Evolutionary conservation across 257 asterid species (phyloP).

Genomic region (Nicotiana benthamiana): DNA sequence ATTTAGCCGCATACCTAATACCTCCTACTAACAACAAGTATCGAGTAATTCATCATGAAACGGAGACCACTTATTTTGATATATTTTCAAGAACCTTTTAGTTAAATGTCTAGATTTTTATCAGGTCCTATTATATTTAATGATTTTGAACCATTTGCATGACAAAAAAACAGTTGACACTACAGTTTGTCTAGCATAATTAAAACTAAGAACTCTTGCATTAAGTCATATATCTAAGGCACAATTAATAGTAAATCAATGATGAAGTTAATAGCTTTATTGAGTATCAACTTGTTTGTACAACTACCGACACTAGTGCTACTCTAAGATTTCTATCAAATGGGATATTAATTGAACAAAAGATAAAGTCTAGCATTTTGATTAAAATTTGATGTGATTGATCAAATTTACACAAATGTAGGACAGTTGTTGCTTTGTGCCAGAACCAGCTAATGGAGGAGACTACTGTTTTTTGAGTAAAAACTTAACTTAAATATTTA

Average conservation of each 20-base stretch:
- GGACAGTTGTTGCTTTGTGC: slow-evolving; percentile 21
- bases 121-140: no score
- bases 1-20: no score
- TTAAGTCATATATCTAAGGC: background rate
- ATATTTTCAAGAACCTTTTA: no score
- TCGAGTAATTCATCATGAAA: no score
- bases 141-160: background rate
- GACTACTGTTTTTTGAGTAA: background rate
- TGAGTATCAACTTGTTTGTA: background rate
- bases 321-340: slow-evolving; percentile 1
- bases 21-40: no score
- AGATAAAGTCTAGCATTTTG: background rate
- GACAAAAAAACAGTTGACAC: background rate
- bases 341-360: slow-evolving; percentile 5
- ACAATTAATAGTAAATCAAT: background rate
- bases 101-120: background rate
- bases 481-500: background rate
- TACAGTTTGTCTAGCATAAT: background rate
- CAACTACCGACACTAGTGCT: slow-evolving; percentile 4
- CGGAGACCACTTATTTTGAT: no score
- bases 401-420: slow-evolving; percentile 15
- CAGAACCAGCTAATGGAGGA: background rate
- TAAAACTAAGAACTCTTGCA: background rate
- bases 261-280: background rate
- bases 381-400: slow-evolving; percentile 2